Evolutionary conservation across 2,329 filamentous ascomycete species (phyloP).

Genomic region (Sclerotinia borealis): DNA sequence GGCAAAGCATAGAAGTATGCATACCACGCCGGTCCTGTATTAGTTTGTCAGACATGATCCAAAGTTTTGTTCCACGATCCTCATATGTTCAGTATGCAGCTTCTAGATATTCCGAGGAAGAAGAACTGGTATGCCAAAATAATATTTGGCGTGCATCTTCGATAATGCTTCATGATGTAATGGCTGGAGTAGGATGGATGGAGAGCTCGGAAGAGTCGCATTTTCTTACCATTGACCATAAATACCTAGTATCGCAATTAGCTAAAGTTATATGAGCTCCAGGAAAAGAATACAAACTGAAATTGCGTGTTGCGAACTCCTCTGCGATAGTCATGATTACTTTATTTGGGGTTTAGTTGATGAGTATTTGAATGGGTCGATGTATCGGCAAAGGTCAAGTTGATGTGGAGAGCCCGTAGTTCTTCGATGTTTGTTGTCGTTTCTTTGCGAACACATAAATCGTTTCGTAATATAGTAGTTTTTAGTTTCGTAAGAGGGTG

Average conservation of each 20-base stretch:
- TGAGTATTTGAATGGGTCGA: not conserved
- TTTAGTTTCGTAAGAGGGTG: not conserved
- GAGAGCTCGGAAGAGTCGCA: constrained; percentile 9
- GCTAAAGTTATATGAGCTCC: constrained; percentile 6
- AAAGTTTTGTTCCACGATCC: not conserved
- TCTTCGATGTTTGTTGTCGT: not conserved
- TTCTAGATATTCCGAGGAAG: not conserved
- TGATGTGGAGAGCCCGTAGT: not conserved
- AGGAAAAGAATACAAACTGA: constrained; percentile 50
- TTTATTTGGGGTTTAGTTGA: constrained; percentile 13
- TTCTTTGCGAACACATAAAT: constrained; percentile 13
- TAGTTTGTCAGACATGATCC: constrained; percentile 17
- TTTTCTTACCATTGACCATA: constrained; percentile 67
- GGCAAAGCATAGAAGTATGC: constrained; percentile 65
- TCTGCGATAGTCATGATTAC: constrained; percentile 64
- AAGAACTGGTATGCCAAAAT: not conserved
- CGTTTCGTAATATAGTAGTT: not conserved
- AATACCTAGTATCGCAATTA: constrained; percentile 48
- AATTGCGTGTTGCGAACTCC: constrained; percentile 67
- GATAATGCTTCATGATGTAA: constrained; percentile 4
- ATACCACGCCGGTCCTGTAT: constrained; percentile 60
- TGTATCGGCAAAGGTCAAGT: not conserved
- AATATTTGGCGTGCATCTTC: not conserved
- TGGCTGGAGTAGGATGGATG: not conserved
- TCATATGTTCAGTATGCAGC: not conserved